These are phyloP conservation scores for Ceratobasidium sp. DNA, from an alignment of 1,284 basidiomycete species.

Conservation along the genomic window DNA sequence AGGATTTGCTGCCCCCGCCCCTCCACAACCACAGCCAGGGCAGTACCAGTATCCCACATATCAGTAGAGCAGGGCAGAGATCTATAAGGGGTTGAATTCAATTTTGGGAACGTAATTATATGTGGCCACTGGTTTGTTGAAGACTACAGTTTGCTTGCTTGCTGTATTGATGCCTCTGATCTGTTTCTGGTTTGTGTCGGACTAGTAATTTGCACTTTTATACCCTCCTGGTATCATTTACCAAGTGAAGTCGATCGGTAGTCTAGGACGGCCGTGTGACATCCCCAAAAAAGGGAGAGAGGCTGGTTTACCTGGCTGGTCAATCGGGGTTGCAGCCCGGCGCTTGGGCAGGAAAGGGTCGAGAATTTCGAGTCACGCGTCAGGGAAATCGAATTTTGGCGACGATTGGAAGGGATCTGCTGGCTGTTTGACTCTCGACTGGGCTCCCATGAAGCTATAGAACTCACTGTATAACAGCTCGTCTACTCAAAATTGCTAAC, in stretches of 20 bases:
- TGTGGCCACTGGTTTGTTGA: slow-evolving; percentile 29
- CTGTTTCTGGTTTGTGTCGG: slow-evolving; percentile 21
- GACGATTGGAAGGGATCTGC: slow-evolving; percentile 26
- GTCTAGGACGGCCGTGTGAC: too few relatives aligned
- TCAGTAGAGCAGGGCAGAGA: slow-evolving; percentile 25
- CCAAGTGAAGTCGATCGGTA: background rate
- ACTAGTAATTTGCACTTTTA: slow-evolving; percentile 39
- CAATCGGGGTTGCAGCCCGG: slow-evolving; percentile 4
- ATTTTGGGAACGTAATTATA: slow-evolving; percentile 28
- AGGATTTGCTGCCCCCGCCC: slow-evolving; percentile 27
- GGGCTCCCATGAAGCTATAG: slow-evolving; percentile 39
- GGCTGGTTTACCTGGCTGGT: too few relatives aligned
- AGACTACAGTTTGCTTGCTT: slow-evolving; percentile 25
- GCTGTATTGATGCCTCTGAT: slow-evolving; percentile 29
- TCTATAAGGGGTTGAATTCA: background rate
- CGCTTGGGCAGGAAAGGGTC: slow-evolving; percentile 36
- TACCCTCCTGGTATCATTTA: background rate
- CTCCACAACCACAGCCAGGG: slow-evolving; percentile 6
- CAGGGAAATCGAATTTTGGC: slow-evolving; percentile 38
- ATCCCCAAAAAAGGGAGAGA: too few relatives aligned
- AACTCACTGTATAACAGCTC: slow-evolving; percentile 33
- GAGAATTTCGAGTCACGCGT: slow-evolving; percentile 45
- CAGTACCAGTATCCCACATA: slow-evolving; percentile 44
- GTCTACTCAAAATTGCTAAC: slow-evolving; percentile 7
- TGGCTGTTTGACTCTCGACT: slow-evolving; percentile 33